These are phyloP conservation scores for Malus hybrid DNA, from an alignment of 331 rosid genomes.

Conservation along the genomic window DNA sequence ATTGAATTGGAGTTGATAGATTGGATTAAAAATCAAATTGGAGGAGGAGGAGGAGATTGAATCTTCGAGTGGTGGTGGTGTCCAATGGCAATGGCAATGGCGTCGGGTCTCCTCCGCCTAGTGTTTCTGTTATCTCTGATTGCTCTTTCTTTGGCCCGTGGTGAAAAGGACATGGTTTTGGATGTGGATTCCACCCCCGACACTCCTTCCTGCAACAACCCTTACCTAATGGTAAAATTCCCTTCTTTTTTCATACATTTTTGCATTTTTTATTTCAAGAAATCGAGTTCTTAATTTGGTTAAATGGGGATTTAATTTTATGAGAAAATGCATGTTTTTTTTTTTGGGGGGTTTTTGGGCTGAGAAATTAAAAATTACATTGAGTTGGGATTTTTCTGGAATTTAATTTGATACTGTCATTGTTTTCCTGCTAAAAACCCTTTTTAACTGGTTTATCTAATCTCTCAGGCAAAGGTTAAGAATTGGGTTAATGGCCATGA, in stretches of 20 bases:
- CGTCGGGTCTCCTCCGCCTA: conserved; percentile 13
- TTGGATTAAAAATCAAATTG: background rate
- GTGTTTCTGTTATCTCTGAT: conserved; percentile 28
- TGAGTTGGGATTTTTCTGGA: too few relatives aligned
- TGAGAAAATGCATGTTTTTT: background rate
- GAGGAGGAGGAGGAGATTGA: background rate
- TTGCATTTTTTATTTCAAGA: background rate
- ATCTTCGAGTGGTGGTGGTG: background rate
- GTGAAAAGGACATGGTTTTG: conserved; percentile 31
- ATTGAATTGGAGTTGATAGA: background rate
- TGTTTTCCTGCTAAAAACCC: background rate
- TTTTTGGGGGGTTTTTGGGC: too few relatives aligned
- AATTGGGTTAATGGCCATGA: conserved; percentile 54
- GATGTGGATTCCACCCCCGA: conserved; percentile 45
- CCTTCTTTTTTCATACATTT: background rate
- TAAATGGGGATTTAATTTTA: background rate
- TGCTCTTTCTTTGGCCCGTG: conserved; percentile 13
- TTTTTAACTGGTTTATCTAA: background rate
- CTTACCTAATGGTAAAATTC: conserved; percentile 49
- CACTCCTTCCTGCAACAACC: conserved; percentile 55
- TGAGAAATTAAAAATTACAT: background rate
- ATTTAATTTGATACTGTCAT: background rate
- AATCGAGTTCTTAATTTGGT: background rate
- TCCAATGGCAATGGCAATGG: conserved; percentile 42
- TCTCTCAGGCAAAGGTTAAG: conserved; percentile 56